Base-by-base conservation (phyloP, 768 basidiomycete genomes). In the Auricularia cornea region DNA sequence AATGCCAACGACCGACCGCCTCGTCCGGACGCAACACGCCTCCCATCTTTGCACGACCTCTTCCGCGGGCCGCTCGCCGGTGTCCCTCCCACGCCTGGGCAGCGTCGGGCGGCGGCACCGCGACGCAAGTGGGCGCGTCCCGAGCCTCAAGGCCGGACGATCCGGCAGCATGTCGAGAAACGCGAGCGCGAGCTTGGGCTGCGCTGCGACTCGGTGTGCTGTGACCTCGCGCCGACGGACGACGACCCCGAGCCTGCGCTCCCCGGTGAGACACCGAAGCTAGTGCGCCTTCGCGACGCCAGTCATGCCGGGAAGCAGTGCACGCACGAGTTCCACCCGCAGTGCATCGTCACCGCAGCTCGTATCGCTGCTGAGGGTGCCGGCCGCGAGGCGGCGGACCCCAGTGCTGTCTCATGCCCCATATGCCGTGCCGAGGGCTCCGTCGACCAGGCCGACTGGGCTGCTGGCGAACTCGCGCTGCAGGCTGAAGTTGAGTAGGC, bases 211-310 rank as follows among this genome's bases (percentile, higher is more conserved):
- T 90, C 91, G 68, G 74, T 84, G 31, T 84, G 83, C 64, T 92
- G 90, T 72, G 88, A 88, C 2, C 71, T 90, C 31, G 90, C 89
- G 0, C 88, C 88, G 6, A 84, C 83, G 16, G 88, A 90, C 63
- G 88, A 89, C 18, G 87, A 89, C 51, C 88, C 88, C 16, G 74
- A 73, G 52, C 72, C 79, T 5, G 71, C 70, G 59, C 60, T 72
- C 30, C 54, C 54, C 14, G 0, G 72, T 68, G 10, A 26, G 62
- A 3, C 59, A 28, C 66, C 62, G 51, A 71, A 69, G 60, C 70
- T 70, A 59, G 64, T 71, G 10, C 60, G 28, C 18, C 12, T 57
- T 20, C 54, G 20, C 4, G 6, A 26, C 8, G 11, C 54, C 12
- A 28, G 28, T 10, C 51, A n/a, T 6, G 30, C 26, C 23, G 54